Evolutionary conservation across 805 yeast genomes (phyloP).

Genomic region (Wickerhamiella qilinensis): DNA sequence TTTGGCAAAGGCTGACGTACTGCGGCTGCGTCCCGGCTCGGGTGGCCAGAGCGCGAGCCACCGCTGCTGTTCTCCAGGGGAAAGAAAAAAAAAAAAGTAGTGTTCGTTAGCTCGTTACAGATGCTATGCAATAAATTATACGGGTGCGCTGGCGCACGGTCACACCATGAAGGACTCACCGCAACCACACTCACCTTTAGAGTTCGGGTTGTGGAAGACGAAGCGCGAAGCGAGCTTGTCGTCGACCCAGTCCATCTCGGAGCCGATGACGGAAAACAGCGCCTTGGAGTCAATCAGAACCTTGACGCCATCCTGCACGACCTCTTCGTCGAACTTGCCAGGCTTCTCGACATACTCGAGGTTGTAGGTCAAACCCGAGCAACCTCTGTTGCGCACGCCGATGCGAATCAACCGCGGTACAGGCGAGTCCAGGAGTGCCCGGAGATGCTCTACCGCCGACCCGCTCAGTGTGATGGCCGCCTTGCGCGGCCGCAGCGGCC

Average conservation of each 20-base stretch:
- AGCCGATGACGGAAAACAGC: constrained; percentile 83
- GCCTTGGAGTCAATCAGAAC: constrained; percentile 94
- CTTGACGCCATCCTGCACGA: constrained; percentile 82
- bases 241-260: constrained; percentile 97
- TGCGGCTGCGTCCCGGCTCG: too few species aligned
- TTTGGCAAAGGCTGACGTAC: too few species aligned
- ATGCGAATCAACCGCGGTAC: constrained; percentile 78
- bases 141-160: constrained; percentile 1
- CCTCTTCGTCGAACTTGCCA: constrained; percentile 89
- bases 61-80: too few species aligned
- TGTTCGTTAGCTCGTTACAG: too few species aligned
- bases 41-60: too few species aligned
- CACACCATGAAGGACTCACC: constrained; percentile 97
- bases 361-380: constrained; percentile 87
- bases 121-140: background rate
- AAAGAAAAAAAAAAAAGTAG: too few species aligned
- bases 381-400: constrained; percentile 92
- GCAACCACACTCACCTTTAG: constrained; percentile 97
- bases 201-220: constrained; percentile 87
- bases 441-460: constrained; percentile 58
- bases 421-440: constrained; percentile 55
- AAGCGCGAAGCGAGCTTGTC: constrained; percentile 80
- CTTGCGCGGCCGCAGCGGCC: constrained; percentile 69
- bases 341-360: constrained; percentile 79
- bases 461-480: constrained; percentile 74